Evolutionary conservation across 179 eudicot genomes (phyloP).

Genomic region (Silene noctiflora): DNA sequence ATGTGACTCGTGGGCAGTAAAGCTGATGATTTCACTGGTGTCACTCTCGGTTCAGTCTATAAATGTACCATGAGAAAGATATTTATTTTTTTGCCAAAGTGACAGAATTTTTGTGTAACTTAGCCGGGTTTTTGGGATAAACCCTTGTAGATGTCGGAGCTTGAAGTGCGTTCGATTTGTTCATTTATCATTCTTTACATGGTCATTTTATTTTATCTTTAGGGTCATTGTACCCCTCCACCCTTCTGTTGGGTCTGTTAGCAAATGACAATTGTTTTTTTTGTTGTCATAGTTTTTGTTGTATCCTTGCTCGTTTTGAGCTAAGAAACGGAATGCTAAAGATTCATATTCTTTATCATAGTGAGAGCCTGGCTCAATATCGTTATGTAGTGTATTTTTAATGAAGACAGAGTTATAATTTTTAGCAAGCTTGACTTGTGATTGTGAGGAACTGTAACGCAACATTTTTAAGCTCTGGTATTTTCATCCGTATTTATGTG

Average conservation of each 20-base stretch:
- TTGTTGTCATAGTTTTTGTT: conserved; percentile 22
- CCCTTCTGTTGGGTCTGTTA: background rate
- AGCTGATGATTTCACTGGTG: conserved; percentile 20
- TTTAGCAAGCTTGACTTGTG: too few species aligned
- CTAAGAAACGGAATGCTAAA: background rate
- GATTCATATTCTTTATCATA: too few species aligned
- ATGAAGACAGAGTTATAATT: too few species aligned
- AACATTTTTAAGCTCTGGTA: too few species aligned
- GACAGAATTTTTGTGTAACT: conserved; percentile 17
- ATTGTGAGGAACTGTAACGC: too few species aligned
- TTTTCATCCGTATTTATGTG: too few species aligned
- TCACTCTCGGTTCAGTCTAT: conserved; percentile 12
- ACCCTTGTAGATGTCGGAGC: conserved; percentile 27
- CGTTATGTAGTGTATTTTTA: too few species aligned
- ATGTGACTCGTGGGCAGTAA: conserved; percentile 20
- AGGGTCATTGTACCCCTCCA: conserved; percentile 8
- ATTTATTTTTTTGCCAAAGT: conserved; percentile 23
- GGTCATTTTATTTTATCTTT: conserved; percentile 2
- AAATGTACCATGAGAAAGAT: conserved; percentile 16
- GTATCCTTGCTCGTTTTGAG: conserved; percentile 24
- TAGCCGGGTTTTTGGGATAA: conserved; percentile 25
- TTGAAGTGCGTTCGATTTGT: conserved; percentile 24
- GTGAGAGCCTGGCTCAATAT: too few species aligned
- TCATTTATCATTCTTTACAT: conserved; percentile 27
- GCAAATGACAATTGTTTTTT: conserved; percentile 20